Evolutionary conservation across 192 early-diverging fungal genomes (phyloP).

Genomic region (Coemansia sp.): DNA sequence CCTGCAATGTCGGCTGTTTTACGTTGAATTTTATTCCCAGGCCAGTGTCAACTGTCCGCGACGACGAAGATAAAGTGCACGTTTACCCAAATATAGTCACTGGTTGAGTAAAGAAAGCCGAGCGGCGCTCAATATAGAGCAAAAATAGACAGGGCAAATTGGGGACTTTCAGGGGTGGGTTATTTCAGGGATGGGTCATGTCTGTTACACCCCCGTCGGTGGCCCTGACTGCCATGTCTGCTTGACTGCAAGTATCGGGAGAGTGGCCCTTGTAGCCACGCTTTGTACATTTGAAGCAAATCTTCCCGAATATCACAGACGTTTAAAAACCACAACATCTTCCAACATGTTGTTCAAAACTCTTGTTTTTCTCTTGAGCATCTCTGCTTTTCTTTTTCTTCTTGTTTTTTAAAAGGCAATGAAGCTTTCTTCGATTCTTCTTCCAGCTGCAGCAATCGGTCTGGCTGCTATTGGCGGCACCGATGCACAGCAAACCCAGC

Average conservation of each 20-base stretch:
- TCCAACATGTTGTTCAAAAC: not conserved
- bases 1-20: not conserved
- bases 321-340: conserved; percentile 3
- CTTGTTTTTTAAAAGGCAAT: conserved; percentile 10
- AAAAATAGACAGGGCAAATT: conserved; percentile 1
- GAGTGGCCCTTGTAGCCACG: not conserved
- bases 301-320: too few relatives aligned
- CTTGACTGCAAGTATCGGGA: not conserved
- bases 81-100: too few relatives aligned
- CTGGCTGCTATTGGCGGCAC: conserved; percentile 23
- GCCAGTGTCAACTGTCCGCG: too few relatives aligned
- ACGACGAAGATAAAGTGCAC: not conserved
- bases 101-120: not conserved
- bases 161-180: not conserved
- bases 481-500: conserved; percentile 44
- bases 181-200: not conserved
- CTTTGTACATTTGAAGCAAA: not conserved
- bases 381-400: not conserved
- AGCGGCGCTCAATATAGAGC: not conserved
- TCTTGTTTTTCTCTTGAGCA: not conserved
- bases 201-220: not conserved
- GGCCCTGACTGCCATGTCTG: not conserved
- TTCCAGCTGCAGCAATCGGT: conserved; percentile 34
- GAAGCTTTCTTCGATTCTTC: conserved; percentile 26
- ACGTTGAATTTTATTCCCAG: too few relatives aligned